Base-by-base conservation (phyloP, 768 basidiomycete genomes). In the Pleurotus tuber-regium region DNA sequence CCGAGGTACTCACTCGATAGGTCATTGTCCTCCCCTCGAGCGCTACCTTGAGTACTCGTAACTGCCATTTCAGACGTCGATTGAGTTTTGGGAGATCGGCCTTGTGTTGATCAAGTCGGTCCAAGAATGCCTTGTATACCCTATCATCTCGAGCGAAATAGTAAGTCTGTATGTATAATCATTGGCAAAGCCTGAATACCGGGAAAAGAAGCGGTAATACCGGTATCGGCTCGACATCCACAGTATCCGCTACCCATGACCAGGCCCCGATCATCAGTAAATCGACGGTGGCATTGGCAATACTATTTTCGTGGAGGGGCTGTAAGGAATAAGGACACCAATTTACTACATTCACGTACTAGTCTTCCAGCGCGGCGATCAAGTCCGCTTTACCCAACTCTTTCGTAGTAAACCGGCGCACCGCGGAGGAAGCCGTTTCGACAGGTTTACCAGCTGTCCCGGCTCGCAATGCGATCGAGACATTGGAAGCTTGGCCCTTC, bases 111-210 rank as follows among this genome's bases (percentile, higher is more conserved):
- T 76, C 70, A 19, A 77, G 57, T 28, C 73, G 68, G 21, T 84
- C 79, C 4, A 70, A 69, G 52, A 92, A 89, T 2, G 84, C 80
- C 56, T 77, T 84, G 66, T 87, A 89, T 11, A 90, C 83, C 29
- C 95, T 83, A 55, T 92, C 87, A 66, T 98, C 96, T 18, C 96
- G 81, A 38, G 95, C 96, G 61, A 98, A 98, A 61, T 87, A 92
- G 56, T 89, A 94, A n/a, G 84, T 78, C 90, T 92, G 46, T 26
- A 40, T 4, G 58, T 18, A 21, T 28, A 54, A 33, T 28, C 23
- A 47, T 39, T 30, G 48, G 11, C 35, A 33, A 11, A 46, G 50
- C 4, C 35, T n/a, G 25, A 36, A 53, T 10, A 23, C 24, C 18
- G 48, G 24, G 2, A 46, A 16, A 12, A 54, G 43, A 42, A 44